phyloP scores from a whole-genome alignment of 305 asterid species.

The Fraxinus ornus region DNA sequence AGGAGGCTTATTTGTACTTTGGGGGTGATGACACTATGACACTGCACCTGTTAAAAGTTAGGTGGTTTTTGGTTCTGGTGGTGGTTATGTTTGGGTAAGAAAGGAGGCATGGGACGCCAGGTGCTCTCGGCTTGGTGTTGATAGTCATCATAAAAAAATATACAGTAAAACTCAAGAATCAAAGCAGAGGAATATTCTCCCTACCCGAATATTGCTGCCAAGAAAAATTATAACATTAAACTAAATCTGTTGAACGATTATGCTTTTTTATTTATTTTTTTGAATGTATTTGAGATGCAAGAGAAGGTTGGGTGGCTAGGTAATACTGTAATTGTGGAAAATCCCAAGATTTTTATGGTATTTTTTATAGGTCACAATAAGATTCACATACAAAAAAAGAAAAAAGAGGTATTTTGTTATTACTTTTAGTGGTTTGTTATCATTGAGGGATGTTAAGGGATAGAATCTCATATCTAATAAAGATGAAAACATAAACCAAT shows the following conservation, averaged over 20 bases:
- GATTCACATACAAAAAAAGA: no score
- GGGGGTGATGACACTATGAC: not conserved
- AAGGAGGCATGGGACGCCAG: not conserved
- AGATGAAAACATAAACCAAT: no score
- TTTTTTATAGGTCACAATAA: no score
- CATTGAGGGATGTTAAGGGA: no score
- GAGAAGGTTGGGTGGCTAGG: not conserved
- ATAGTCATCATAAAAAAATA: not conserved
- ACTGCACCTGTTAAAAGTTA: not conserved
- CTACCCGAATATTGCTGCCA: not conserved
- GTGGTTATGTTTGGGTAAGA: not conserved
- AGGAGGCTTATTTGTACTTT: not conserved
- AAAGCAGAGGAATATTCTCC: not conserved
- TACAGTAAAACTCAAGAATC: not conserved
- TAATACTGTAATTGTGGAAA: not conserved
- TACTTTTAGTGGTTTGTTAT: no score
- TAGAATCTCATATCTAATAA: no score
- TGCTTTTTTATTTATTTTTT: not conserved
- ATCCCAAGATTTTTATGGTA: no score
- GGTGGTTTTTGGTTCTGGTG: not conserved
- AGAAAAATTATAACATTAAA: not conserved
- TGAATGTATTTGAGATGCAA: conserved; percentile 5
- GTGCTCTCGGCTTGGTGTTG: not conserved
- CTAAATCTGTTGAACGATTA: not conserved
- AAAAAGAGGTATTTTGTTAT: no score